Evolutionary conservation across 1,284 basidiomycete genomes (phyloP), one percentile per base, ranked within the genome.

Genomic region (Cryptococcus maquisensis): DNA sequence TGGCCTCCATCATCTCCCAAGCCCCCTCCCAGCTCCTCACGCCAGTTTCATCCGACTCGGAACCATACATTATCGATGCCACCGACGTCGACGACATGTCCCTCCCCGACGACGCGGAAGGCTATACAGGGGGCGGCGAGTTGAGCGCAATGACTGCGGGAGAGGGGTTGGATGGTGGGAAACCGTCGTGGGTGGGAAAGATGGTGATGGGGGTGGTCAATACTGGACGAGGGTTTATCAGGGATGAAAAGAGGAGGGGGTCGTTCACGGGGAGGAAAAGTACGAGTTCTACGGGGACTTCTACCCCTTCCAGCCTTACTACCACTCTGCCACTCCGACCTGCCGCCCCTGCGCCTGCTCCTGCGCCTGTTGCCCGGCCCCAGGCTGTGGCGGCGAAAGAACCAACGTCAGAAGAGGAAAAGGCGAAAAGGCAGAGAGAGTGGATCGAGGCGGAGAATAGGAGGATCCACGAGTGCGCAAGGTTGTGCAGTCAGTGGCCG

Each of bases 401-500:
- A n/a, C n/a, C n/a, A n/a, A n/a, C n/a, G n/a, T n/a, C n/a, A 10
- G 28, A 32, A 10, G 28, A 32, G 28, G 28, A 32, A 32, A 32
- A 32, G 10, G 28, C 3, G 7, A 32, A 32, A 32, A 32, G 28
- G 28, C 28, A 32, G 46, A 42, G 58, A 38, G 67, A 68, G 52
- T 73, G 68, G 69, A 62, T 63, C 1, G 65, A 68, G 38, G 64
- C 62, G 9, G 62, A 72, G 56, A 64, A 64, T 20, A 43, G 55
- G n/a, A 52, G 60, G 18, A 60, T 73, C 15, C 60, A 59, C 37
- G 67, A 72, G 52, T 67, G 68, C 52, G 72, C 72, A 0, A 60
- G 67, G 35, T 57, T 77, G 16, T 73, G 73, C 45, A 68, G 65
- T 7, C 88, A 91, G 67, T 87, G 90, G 77, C 90, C 91, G 55